These are phyloP conservation scores for Apiospora kogelbergensis DNA, from an alignment of 2,329 filamentous ascomycete species.

Conservation along the genomic window DNA sequence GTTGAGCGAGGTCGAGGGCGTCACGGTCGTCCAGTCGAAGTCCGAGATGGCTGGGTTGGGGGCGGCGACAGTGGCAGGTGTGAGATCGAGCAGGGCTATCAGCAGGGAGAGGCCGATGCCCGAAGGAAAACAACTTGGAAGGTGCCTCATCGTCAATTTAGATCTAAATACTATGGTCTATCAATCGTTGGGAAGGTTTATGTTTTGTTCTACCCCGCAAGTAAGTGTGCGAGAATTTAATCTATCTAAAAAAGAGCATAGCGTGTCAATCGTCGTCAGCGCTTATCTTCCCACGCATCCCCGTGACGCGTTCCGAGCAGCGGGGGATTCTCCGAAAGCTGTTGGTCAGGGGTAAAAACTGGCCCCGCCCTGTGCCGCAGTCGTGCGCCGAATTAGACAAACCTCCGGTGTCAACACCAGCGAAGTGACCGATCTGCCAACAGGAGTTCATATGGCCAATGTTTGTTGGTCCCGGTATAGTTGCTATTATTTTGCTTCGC, in stretches of 20 bases:
- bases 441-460: too few relatives aligned
- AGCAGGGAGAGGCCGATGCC: neutral
- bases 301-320: too few relatives aligned
- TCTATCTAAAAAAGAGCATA: too few relatives aligned
- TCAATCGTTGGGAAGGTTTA: too few relatives aligned
- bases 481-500: neutral
- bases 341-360: neutral
- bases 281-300: neutral
- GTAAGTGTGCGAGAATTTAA: too few relatives aligned
- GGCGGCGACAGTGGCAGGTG: neutral
- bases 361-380: neutral
- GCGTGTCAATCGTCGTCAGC: neutral
- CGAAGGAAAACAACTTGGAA: neutral
- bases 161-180: too few relatives aligned
- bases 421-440: too few relatives aligned
- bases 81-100: neutral
- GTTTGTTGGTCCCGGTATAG: too few relatives aligned
- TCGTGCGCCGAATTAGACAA: neutral
- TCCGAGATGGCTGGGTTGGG: neutral
- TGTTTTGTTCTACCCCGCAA: too few relatives aligned
- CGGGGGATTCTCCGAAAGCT: neutral
- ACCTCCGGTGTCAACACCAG: neutral
- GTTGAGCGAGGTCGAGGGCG: constrained; percentile 6
- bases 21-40: constrained; percentile 6
- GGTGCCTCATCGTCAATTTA: neutral